Conservation (phyloP, 1,139 yeast species). For the Yamadazyma dushanensis region DNA sequence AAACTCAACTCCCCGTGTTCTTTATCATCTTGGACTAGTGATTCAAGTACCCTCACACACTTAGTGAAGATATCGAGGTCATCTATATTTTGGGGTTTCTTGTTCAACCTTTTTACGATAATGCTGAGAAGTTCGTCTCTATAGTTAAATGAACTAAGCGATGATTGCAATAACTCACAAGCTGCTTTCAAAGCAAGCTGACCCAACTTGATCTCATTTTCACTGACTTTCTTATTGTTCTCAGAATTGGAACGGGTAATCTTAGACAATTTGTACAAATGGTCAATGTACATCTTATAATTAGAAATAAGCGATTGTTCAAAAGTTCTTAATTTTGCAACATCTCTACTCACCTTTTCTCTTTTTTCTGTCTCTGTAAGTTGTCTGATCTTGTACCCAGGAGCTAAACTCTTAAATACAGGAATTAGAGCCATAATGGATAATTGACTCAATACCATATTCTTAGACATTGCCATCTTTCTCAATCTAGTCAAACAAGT, state of each 20-base stretch:
- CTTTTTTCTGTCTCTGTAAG: conserved; percentile 76
- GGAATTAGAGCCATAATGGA: conserved; percentile 79
- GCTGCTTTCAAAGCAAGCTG: conserved; percentile 70
- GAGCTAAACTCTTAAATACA: conserved; percentile 81
- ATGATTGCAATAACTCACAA: conserved; percentile 64
- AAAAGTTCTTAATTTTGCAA: conserved; percentile 69
- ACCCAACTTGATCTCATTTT: conserved; percentile 49
- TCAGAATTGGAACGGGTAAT: conserved; percentile 41
- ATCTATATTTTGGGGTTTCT: conserved; percentile 44
- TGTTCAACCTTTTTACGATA: conserved; percentile 64
- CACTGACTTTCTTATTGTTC: conserved; percentile 37
- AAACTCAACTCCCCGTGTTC: conserved; percentile 77
- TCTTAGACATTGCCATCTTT: conserved; percentile 67
- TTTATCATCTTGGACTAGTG: conserved; percentile 66
- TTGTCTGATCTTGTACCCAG: conserved; percentile 84
- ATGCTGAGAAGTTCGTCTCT: conserved; percentile 70
- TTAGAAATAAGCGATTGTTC: conserved; percentile 75
- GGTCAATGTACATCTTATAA: conserved; percentile 68
- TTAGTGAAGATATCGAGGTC: conserved; percentile 54
- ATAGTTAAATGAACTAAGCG: conserved; percentile 78
- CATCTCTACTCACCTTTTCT: conserved; percentile 81
- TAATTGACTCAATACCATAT: conserved; percentile 69
- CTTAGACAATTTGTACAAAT: conserved; percentile 45
- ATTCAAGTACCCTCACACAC: conserved; percentile 66
- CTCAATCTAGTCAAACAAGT: conserved; percentile 66